A percentile compares a stretch with the other conserved stretches of the same genome.
Evolutionary conservation across 2,329 filamentous ascomycete genomes (phyloP).

Genomic region (Colletotrichum higginsianum): DNA sequence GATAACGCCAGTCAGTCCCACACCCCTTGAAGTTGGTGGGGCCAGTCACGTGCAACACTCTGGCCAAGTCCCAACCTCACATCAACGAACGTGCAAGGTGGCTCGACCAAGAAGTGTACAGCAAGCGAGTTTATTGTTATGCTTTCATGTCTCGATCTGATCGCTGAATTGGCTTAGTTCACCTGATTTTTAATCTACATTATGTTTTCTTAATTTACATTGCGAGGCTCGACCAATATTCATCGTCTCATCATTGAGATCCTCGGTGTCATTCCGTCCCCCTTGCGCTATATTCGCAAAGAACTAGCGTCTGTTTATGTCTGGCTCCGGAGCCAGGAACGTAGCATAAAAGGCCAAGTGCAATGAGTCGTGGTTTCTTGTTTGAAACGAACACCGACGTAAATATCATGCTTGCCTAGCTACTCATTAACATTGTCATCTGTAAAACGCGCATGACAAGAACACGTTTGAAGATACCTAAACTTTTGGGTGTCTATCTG

Average conservation of each 20-base stretch:
- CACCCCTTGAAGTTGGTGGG: conserved; percentile 17
- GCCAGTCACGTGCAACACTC: conserved; percentile 15
- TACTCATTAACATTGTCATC: not conserved
- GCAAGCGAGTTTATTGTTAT: not conserved
- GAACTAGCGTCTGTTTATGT: not conserved
- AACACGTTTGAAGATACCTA: conserved; percentile 20
- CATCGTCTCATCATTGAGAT: not conserved
- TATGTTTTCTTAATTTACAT: too few relatives aligned
- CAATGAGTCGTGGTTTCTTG: not conserved
- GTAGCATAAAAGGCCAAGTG: not conserved
- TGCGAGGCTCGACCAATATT: too few relatives aligned
- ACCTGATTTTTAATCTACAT: not conserved
- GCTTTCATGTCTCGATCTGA: not conserved
- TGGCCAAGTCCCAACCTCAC: not conserved
- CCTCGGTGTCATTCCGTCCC: not conserved
- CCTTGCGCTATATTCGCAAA: not conserved
- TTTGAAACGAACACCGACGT: too few relatives aligned
- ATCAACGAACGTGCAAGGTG: conserved; percentile 5
- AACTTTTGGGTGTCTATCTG: conserved; percentile 38
- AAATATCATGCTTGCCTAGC: not conserved
- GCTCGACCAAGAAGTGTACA: not conserved
- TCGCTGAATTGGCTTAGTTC: not conserved
- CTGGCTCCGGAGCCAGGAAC: not conserved
- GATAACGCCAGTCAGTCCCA: conserved; percentile 15
- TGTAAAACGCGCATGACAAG: not conserved